Percentiles rank a stretch among this genome's conserved stretches.
These are phyloP conservation scores for Aspergillus baeticus DNA, from an alignment of 495 filamentous ascomycete species.

Conservation along the genomic window DNA sequence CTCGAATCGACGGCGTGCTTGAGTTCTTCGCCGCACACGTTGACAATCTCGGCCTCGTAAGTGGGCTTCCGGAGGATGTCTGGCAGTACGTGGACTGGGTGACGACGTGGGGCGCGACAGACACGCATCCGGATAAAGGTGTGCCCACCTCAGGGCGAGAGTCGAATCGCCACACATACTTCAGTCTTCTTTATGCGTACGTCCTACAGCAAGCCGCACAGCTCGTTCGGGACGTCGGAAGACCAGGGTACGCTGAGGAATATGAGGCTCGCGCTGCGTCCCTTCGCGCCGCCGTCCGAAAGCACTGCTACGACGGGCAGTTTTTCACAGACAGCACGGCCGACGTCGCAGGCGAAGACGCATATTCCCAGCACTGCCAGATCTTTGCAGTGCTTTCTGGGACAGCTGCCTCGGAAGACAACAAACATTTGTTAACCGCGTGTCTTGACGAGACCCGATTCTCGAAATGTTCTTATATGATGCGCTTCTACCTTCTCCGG, in stretches of 20 bases:
- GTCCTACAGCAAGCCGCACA: slow-evolving; percentile 26
- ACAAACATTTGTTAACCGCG: slow-evolving; percentile 20
- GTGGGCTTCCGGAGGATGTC: slow-evolving; percentile 23
- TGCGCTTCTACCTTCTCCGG: slow-evolving; percentile 40
- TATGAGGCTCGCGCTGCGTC: slow-evolving; percentile 27
- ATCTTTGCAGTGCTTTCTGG: slow-evolving; percentile 36
- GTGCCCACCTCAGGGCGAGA: slow-evolving; percentile 31
- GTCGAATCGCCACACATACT: slow-evolving; percentile 33
- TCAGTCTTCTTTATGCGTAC: slow-evolving; percentile 39
- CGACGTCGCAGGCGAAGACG: slow-evolving; percentile 21
- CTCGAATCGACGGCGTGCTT: slow-evolving; percentile 36
- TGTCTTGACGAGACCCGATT: slow-evolving; percentile 24
- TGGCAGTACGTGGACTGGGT: slow-evolving; percentile 46
- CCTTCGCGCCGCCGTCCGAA: slow-evolving; percentile 23
- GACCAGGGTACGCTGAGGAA: slow-evolving; percentile 31
- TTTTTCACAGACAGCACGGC: slow-evolving; percentile 34
- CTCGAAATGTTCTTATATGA: slow-evolving; percentile 38
- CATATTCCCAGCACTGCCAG: slow-evolving; percentile 37
- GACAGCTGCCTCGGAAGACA: slow-evolving; percentile 13
- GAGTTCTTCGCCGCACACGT: slow-evolving; percentile 34
- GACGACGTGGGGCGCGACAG: slow-evolving; percentile 34
- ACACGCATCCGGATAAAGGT: slow-evolving; percentile 35
- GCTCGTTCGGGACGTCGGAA: slow-evolving; percentile 27
- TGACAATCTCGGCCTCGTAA: slow-evolving; percentile 32
- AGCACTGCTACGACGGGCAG: slow-evolving; percentile 34